phyloP scores from a whole-genome alignment of 2,329 filamentous ascomycete species.

The Ophidiomyces ophidiicola region DNA sequence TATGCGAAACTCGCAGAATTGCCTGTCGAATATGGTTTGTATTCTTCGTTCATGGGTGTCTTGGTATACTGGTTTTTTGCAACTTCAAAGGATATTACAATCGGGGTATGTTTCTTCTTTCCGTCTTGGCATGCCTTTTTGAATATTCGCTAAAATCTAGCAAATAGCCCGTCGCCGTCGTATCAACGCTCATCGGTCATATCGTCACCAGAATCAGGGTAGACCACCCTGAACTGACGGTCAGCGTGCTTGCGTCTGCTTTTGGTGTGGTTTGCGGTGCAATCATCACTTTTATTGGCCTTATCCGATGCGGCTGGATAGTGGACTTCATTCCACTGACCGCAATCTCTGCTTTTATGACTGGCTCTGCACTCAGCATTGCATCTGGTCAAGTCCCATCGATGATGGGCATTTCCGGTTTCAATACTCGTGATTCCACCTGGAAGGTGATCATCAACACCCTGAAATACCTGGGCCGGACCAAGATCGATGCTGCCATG shows the following conservation, averaged over 20 bases:
- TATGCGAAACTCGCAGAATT: constrained; percentile 76
- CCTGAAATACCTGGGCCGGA: constrained; percentile 55
- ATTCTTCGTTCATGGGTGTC: constrained; percentile 93
- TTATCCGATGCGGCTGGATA: constrained; percentile 73
- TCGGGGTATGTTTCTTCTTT: constrained; percentile 52
- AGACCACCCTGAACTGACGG: constrained; percentile 42
- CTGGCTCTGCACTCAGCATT: constrained; percentile 85
- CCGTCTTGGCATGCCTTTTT: constrained; percentile 8
- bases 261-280: constrained; percentile 65
- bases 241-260: constrained; percentile 60
- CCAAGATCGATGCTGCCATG: constrained; percentile 70
- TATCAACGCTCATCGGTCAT: constrained; percentile 80
- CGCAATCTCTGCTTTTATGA: constrained; percentile 92
- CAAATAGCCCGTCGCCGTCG: constrained; percentile 72
- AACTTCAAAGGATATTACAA: constrained; percentile 96
- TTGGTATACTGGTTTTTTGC: constrained; percentile 96
- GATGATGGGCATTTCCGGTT: constrained; percentile 62
- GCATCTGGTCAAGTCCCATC: constrained; percentile 68
- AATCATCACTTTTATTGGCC: constrained; percentile 66
- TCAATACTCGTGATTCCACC: constrained; percentile 64
- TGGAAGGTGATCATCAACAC: constrained; percentile 77
- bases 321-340: constrained; percentile 87
- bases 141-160: constrained; percentile 7
- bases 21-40: constrained; percentile 71
- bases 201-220: constrained; percentile 55